Percentiles rank a stretch among this genome's conserved stretches.
phyloP scores from a whole-genome alignment of 371 early-diverging fungal genomes.

The Cladochytrium tenue region DNA sequence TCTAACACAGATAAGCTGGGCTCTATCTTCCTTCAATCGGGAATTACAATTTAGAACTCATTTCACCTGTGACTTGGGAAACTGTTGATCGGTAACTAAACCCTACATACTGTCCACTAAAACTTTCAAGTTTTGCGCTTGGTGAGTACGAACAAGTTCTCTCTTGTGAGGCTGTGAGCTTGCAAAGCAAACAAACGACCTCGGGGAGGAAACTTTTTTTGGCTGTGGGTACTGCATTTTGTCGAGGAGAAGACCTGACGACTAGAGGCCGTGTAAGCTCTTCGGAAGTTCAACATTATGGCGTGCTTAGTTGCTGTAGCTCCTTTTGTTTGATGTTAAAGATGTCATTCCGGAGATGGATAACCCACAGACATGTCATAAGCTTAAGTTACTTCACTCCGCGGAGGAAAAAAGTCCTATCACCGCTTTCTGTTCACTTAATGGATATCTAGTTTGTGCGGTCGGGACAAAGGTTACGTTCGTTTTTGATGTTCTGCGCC shows the following conservation, averaged over 20 bases:
- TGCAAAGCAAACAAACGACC: conserved; percentile 86
- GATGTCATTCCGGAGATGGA: conserved; percentile 96
- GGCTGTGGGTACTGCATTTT: conserved; percentile 86
- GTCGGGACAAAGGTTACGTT: conserved; percentile 81
- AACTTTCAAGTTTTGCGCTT: conserved; percentile 53
- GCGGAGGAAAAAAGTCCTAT: conserved; percentile 95
- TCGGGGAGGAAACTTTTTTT: conserved; percentile 85
- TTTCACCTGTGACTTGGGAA: conserved; percentile 95
- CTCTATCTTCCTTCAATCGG: conserved; percentile 64
- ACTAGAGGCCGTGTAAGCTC: conserved; percentile 80
- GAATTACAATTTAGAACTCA: conserved; percentile 74
- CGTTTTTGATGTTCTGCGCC: neutral
- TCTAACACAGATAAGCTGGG: conserved; percentile 20
- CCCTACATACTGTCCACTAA: conserved; percentile 2
- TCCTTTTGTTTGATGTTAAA: conserved; percentile 93
- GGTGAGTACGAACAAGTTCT: conserved; percentile 86
- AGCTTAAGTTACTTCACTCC: conserved; percentile 79
- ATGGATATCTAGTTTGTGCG: conserved; percentile 87
- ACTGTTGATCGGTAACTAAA: conserved; percentile 72
- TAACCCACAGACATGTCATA: conserved; percentile 92
- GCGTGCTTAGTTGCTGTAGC: conserved; percentile 53
- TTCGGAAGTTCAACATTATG: neutral
- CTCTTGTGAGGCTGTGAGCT: conserved; percentile 72
- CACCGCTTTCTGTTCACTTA: conserved; percentile 82
- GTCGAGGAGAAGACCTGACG: conserved; percentile 91